phyloP scores from a whole-genome alignment of 169 alveolate species.

The Sarcocystis neurona region DNA sequence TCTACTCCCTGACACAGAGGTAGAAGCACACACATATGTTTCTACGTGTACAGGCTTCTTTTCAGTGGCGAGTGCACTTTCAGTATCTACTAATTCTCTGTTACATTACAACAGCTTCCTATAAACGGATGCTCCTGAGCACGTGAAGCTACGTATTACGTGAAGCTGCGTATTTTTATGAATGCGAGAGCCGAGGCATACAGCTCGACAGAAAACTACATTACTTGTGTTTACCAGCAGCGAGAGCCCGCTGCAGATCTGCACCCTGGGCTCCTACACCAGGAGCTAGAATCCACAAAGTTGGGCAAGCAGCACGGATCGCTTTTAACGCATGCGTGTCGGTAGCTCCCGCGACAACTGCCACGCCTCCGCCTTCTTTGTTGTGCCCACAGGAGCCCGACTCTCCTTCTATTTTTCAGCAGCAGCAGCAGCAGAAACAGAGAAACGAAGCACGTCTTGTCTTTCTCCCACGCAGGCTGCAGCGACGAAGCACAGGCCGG shows the following conservation, averaged over 20 bases:
- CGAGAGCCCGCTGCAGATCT: conserved; percentile 65
- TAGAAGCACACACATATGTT: too few relatives aligned
- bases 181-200: neutral
- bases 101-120: neutral
- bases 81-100: neutral
- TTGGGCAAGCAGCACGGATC: conserved; percentile 65
- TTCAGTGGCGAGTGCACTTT: neutral
- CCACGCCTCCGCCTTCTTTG: conserved; percentile 58
- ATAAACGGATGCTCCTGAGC: neutral
- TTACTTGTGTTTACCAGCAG: conserved; percentile 48
- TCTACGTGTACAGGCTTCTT: too few relatives aligned
- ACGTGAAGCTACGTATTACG: neutral
- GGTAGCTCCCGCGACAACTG: conserved; percentile 74
- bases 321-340: conserved; percentile 69
- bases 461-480: too few relatives aligned
- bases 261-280: conserved; percentile 79
- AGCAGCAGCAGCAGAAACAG: too few relatives aligned
- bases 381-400: neutral
- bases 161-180: neutral
- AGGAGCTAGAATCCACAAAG: conserved; percentile 72
- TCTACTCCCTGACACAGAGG: too few relatives aligned
- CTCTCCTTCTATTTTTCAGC: neutral
- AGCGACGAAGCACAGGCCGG: too few relatives aligned
- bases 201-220: neutral
- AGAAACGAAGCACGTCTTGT: neutral